Evolutionary conservation across 108 stramenopile genomes (phyloP).

Genomic region (Pseudonitzschia pungens): DNA sequence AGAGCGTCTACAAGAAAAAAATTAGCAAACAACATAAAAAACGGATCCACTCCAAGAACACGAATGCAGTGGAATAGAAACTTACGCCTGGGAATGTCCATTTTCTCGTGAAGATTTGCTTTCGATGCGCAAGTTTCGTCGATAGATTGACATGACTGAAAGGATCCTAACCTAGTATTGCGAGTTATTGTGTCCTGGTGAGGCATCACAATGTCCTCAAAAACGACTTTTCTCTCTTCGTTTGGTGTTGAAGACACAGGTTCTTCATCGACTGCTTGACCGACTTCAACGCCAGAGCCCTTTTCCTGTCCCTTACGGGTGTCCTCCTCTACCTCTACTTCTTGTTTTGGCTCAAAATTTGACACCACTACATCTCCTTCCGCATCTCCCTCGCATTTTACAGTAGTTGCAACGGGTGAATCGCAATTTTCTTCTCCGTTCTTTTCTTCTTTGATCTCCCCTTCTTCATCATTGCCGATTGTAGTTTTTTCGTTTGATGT

Average conservation of each 20-base stretch:
- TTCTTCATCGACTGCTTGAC: conserved; percentile 5
- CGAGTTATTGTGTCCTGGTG: not conserved
- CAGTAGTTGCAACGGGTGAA: not conserved
- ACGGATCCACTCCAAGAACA: not conserved
- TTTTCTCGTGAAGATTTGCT: not conserved
- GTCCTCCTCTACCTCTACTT: not conserved
- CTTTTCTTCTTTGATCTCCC: not conserved
- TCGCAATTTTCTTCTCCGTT: not conserved
- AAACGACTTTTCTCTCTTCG: not conserved
- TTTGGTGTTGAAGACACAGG: not conserved
- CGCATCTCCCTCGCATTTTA: not conserved
- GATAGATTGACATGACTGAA: not conserved
- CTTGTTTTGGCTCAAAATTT: not conserved
- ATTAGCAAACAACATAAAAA: not conserved
- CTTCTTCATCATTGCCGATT: no score
- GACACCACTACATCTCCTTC: not conserved
- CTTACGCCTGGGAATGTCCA: conserved; percentile 21
- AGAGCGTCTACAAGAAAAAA: conserved; percentile 22
- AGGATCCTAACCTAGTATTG: not conserved
- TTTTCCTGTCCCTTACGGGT: not conserved
- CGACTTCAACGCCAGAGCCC: not conserved
- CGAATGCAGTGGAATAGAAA: not conserved
- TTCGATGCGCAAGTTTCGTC: not conserved
- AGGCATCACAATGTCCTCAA: conserved; percentile 3
- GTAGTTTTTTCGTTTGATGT: not conserved